These are phyloP conservation scores for Talaromyces sp. DNA, from an alignment of 2,329 filamentous ascomycete genomes.

Conservation along the genomic window DNA sequence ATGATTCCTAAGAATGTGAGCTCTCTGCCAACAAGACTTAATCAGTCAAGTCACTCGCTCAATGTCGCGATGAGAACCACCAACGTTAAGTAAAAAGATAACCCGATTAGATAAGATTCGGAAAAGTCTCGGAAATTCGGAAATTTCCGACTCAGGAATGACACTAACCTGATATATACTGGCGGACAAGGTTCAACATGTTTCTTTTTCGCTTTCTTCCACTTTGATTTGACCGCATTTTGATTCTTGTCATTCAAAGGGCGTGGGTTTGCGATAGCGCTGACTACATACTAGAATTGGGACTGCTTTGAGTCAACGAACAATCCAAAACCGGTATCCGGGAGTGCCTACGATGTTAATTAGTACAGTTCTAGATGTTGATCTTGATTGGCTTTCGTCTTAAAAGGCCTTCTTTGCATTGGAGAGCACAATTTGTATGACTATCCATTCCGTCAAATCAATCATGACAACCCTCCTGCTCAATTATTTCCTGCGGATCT, in stretches of 20 bases:
- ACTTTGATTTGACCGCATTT: not conserved
- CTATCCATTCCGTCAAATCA: not conserved
- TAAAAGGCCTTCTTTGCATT: not conserved
- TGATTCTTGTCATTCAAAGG: not conserved
- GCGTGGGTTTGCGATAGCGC: not conserved
- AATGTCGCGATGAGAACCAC: not conserved
- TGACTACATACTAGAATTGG: not conserved
- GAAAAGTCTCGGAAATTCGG: not conserved
- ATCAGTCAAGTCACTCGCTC: not conserved
- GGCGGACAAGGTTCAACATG: not conserved
- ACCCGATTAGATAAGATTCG: not conserved
- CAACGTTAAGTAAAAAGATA: not conserved
- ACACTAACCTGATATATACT: not conserved
- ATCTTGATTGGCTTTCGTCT: not conserved
- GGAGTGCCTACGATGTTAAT: not conserved
- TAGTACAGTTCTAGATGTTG: not conserved
- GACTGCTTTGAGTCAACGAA: not conserved
- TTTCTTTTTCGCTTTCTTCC: not conserved
- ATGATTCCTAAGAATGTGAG: too few species aligned
- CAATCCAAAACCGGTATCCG: not conserved
- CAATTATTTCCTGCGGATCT: slow-evolving; percentile 29
- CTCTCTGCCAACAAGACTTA: not conserved
- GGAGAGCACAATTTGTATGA: not conserved
- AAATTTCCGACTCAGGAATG: not conserved
- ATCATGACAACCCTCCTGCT: slow-evolving; percentile 15